A percentile compares a stretch with the other conserved stretches of the same genome.
Evolutionary conservation across 2,329 filamentous ascomycete species (phyloP).

Genomic region (Fusarium equiseti): DNA sequence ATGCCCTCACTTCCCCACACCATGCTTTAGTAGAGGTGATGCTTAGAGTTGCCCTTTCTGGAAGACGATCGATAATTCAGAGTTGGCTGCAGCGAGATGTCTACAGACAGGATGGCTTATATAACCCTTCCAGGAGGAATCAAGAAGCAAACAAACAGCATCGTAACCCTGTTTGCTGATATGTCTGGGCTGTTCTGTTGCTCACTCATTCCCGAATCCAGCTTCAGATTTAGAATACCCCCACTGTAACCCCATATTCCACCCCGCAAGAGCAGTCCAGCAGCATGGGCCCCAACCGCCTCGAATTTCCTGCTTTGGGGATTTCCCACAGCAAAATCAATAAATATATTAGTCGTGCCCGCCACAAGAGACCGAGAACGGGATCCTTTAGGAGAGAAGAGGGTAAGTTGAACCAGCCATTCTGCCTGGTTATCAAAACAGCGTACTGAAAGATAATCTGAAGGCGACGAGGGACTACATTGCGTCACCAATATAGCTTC

Average conservation of each 20-base stretch:
- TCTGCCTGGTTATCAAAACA: too few species aligned
- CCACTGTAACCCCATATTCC: background rate
- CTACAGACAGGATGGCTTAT: background rate
- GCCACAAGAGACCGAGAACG: slow-evolving; percentile 54
- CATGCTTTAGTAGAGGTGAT: background rate
- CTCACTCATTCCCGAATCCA: background rate
- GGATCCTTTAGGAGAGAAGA: slow-evolving; percentile 64
- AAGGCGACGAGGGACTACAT: too few species aligned
- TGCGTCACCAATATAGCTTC: too few species aligned
- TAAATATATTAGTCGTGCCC: slow-evolving; percentile 22
- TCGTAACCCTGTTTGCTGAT: background rate
- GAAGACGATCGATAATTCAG: background rate
- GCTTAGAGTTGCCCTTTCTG: slow-evolving; percentile 19
- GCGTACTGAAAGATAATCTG: too few species aligned
- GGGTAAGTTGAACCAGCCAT: slow-evolving; percentile 49
- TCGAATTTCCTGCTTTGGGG: slow-evolving; percentile 42
- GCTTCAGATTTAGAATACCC: background rate
- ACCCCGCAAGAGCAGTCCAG: background rate
- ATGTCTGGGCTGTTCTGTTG: background rate
- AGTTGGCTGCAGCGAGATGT: background rate
- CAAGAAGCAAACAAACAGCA: background rate
- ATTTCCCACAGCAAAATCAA: slow-evolving; percentile 5
- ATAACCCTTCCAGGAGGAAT: background rate
- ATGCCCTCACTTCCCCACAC: slow-evolving; percentile 2
- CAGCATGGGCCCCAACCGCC: slow-evolving; percentile 8